Percentiles rank a stretch among this genome's conserved stretches.
Conservation (phyloP, 1,139 yeast species). For the Geotrichum histeridarum region DNA sequence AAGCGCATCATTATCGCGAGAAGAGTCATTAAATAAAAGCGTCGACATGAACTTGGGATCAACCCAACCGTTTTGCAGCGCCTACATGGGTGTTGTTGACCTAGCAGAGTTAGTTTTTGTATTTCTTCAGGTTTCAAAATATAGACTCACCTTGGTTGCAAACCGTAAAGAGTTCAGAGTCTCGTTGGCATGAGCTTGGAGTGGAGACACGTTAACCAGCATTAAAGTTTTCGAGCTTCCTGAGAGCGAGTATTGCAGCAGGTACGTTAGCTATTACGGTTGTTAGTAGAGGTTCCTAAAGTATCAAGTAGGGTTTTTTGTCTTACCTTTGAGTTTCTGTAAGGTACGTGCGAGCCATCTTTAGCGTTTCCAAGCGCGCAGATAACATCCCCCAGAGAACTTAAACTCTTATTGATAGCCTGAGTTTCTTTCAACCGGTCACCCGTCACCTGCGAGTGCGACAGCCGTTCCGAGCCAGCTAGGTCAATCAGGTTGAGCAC, state of each 20-base stretch:
- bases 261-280: slow-evolving; percentile 59
- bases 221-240: slow-evolving; percentile 86
- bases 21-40: background rate
- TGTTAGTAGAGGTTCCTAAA: slow-evolving; percentile 34
- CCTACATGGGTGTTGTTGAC: slow-evolving; percentile 35
- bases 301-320: slow-evolving; percentile 1
- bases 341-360: slow-evolving; percentile 46
- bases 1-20: background rate
- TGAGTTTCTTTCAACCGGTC: slow-evolving; percentile 82
- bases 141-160: slow-evolving; percentile 60
- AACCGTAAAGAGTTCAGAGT: slow-evolving; percentile 80
- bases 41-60: background rate
- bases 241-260: slow-evolving; percentile 76
- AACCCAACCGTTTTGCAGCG: slow-evolving; percentile 20
- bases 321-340: slow-evolving; percentile 45
- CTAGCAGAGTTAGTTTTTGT: background rate
- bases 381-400: slow-evolving; percentile 88
- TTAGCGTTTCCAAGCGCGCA: slow-evolving; percentile 49
- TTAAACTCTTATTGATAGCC: slow-evolving; percentile 80
- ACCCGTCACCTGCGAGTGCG: slow-evolving; percentile 63
- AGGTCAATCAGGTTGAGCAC: slow-evolving; percentile 70
- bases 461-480: slow-evolving; percentile 87
- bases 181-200: slow-evolving; percentile 58
- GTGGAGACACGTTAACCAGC: slow-evolving; percentile 87
- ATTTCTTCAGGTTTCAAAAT: background rate